These are phyloP conservation scores for Microdochium nivale DNA, from an alignment of 2,329 filamentous ascomycete species.

Conservation along the genomic window DNA sequence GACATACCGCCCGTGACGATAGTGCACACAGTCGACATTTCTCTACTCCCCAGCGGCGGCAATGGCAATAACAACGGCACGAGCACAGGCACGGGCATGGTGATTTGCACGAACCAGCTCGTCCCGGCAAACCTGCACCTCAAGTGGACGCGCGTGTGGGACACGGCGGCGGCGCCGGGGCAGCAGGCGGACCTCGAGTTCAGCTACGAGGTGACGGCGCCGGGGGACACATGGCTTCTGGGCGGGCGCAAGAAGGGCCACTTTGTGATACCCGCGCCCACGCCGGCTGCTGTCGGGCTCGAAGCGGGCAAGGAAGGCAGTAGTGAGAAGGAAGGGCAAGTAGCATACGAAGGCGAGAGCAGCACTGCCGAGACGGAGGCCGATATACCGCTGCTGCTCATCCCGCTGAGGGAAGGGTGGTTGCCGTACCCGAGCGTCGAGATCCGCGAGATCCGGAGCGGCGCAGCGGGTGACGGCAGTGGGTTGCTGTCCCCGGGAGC, in stretches of 20 bases:
- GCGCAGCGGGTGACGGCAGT: constrained; percentile 12
- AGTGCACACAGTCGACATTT: constrained; percentile 69
- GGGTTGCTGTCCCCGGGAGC: no score
- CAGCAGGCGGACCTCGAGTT: constrained; percentile 53
- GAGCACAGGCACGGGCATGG: constrained; percentile 22
- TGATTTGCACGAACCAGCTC: constrained; percentile 54
- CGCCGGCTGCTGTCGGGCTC: constrained; percentile 7
- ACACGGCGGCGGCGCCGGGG: constrained; percentile 31
- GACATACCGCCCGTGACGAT: constrained; percentile 78
- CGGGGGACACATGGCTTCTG: constrained; percentile 72
- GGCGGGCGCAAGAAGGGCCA: constrained; percentile 74
- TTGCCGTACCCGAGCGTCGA: constrained; percentile 73
- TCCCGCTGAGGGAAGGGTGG: constrained; percentile 72
- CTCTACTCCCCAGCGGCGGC: constrained; percentile 23
- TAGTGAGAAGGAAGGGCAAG: neutral
- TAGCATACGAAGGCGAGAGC: constrained; percentile 11
- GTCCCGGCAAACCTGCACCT: constrained; percentile 54
- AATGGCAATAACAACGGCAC: constrained; percentile 9
- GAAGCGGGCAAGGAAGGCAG: neutral
- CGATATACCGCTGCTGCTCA: constrained; percentile 62
- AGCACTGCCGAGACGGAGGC: constrained; percentile 40
- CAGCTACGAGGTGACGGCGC: constrained; percentile 71
- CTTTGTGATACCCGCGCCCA: constrained; percentile 50
- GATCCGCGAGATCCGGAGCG: constrained; percentile 52
- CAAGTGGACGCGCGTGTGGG: constrained; percentile 55